These are phyloP conservation scores for Mycena amicta DNA, from an alignment of 768 basidiomycete genomes.

Conservation along the genomic window DNA sequence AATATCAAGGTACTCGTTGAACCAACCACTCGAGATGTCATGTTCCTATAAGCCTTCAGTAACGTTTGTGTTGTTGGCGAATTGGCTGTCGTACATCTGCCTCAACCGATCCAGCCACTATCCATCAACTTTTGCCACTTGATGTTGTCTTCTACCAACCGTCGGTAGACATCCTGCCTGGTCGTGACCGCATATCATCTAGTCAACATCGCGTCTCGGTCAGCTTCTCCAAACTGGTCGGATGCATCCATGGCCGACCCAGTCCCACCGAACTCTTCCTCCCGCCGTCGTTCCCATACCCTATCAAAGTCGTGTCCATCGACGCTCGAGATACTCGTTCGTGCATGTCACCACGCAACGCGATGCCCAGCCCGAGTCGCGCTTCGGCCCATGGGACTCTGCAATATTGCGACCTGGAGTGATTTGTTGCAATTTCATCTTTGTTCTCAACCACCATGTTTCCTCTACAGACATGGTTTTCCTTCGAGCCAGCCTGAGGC, in stretches of 20 bases:
- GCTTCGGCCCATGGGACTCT: conserved; percentile 91
- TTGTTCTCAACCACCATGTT: no score
- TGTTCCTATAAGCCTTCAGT: no score
- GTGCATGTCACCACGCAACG: conserved; percentile 51
- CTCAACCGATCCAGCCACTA: no score
- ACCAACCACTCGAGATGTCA: no score
- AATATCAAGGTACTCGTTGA: no score
- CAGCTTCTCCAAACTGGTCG: conserved; percentile 17
- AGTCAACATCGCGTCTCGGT: not conserved
- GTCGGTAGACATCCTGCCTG: no score
- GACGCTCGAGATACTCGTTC: conserved; percentile 83
- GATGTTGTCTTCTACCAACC: no score
- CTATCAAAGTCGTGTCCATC: conserved; percentile 77
- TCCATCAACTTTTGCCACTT: no score
- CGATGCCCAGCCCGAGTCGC: conserved; percentile 58
- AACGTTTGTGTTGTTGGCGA: no score
- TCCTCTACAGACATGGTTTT: conserved; percentile 40
- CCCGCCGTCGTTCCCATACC: conserved; percentile 81
- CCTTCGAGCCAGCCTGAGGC: conserved; percentile 42
- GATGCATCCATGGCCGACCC: conserved; percentile 39
- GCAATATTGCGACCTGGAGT: no score
- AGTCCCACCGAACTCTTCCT: conserved; percentile 75
- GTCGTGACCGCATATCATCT: not conserved
- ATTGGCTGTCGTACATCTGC: no score
- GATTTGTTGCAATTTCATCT: not conserved